Conservation (phyloP, 768 basidiomycete species). For the Collybiopsis luxurians region DNA sequence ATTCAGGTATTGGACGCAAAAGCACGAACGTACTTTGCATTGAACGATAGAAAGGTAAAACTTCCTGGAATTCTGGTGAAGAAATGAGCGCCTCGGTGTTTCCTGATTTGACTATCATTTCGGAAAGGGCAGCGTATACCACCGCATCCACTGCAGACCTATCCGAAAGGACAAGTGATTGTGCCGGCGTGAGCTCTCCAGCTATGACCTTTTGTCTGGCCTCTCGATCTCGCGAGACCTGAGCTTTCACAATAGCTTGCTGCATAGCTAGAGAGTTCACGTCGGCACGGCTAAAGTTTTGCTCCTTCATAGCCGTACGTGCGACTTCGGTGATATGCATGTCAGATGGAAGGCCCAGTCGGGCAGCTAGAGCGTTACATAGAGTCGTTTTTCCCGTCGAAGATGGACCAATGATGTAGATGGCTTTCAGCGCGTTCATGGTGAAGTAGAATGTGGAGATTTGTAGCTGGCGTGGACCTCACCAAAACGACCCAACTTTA, state of each 20-base stretch:
- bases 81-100: conserved; percentile 31
- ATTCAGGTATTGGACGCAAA: conserved; percentile 52
- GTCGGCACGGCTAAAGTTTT: conserved; percentile 52
- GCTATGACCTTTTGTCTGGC: conserved; percentile 13
- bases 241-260: conserved; percentile 55
- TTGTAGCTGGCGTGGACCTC: neutral
- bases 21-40: conserved; percentile 46
- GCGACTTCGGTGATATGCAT: conserved; percentile 62
- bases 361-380: conserved; percentile 46
- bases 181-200: no score
- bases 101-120: conserved; percentile 28
- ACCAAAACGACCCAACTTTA: no score
- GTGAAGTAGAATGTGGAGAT: neutral
- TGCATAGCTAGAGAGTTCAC: conserved; percentile 58
- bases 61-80: conserved; percentile 36
- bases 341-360: conserved; percentile 32
- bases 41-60: conserved; percentile 39
- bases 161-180: conserved; percentile 48
- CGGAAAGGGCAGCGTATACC: conserved; percentile 45
- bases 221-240: conserved; percentile 43
- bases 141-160: conserved; percentile 65
- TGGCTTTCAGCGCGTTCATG: neutral
- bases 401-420: conserved; percentile 54
- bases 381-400: conserved; percentile 74
- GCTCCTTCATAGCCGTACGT: conserved; percentile 48